Evolutionary conservation across 73 alveolate genomes (phyloP), one percentile per base, ranked within the genome.

Genomic region (Effrenium voratum): DNA sequence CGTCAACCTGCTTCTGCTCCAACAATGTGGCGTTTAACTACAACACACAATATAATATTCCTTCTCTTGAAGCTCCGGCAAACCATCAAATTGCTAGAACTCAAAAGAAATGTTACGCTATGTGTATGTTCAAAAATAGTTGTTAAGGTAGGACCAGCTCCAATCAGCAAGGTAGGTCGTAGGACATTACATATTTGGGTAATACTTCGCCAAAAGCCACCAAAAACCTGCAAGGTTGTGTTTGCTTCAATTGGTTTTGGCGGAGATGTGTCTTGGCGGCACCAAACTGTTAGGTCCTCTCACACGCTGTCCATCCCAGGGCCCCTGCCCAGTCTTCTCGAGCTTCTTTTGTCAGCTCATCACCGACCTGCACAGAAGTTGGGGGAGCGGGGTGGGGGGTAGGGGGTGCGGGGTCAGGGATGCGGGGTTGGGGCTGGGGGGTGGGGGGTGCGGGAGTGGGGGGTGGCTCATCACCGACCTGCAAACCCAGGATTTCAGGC

Each of bases 341-440:
- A 50, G 30, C 86, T 75, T 63, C 96, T 4, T 66, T n/a, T 30
- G 96, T 90, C 87, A 90, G 96, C 86, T 90, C 96, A 68, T 90
- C 96, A 26, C 96, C 96, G 6, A 90, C 96, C 96, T 90, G 32
- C 40, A 19, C 70, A 46, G 77, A 6, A 16, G 16, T 82, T 36
- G 55, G 77, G 26, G 19, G 8, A 52, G 19, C 19, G 26, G 19
- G 63, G 63, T 8, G 19, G 19, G 8, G 19, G 8, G 63, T 52
- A 52, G 26, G 19, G 63, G 8, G 26, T 52, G 63, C 26, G 26
- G 26, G 19, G 19, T 52, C 19, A 52, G 63, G 26, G 63, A n/a
- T n/a, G n/a, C n/a, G n/a, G n/a, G n/a, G n/a, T n/a, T n/a, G n/a
- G n/a, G n/a, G n/a, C n/a, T n/a, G n/a, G n/a, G n/a, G n/a, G n/a